Conservation (phyloP, 148 eudicot genomes). For the Hydrangea macrophylla region DNA sequence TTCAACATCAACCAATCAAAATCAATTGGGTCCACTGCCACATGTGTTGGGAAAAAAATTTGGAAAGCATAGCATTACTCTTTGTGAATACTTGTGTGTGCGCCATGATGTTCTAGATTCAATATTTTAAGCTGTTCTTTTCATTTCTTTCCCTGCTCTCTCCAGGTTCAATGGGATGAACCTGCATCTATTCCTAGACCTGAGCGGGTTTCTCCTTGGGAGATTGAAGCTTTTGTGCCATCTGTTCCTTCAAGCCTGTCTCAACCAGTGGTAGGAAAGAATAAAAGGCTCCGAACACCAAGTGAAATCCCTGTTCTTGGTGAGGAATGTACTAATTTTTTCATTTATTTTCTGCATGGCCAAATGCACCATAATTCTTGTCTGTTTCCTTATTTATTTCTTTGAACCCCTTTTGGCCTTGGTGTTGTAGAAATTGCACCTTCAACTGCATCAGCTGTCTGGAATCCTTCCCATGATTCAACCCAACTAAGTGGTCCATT, state of each 20-base stretch:
- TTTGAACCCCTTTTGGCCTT: background rate
- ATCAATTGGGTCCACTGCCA: no score
- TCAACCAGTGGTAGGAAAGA: slow-evolving; percentile 45
- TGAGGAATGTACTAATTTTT: slow-evolving; percentile 23
- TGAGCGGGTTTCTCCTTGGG: slow-evolving; percentile 95
- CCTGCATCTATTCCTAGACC: slow-evolving; percentile 74
- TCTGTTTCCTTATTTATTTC: background rate
- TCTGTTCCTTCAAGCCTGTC: slow-evolving; percentile 37
- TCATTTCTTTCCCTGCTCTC: background rate
- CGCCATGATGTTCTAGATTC: background rate
- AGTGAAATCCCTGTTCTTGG: slow-evolving; percentile 55
- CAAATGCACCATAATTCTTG: background rate
- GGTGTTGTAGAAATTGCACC: slow-evolving; percentile 39
- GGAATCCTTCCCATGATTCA: slow-evolving; percentile 47
- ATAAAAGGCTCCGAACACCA: slow-evolving; percentile 66
- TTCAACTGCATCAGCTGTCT: slow-evolving; percentile 41
- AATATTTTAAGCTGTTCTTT: background rate
- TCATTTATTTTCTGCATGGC: background rate
- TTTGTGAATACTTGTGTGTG: no score
- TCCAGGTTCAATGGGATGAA: slow-evolving; percentile 98
- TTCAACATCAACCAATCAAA: no score
- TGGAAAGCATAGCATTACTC: no score
- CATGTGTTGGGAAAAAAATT: no score
- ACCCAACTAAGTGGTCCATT: slow-evolving; percentile 29
- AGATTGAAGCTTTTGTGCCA: slow-evolving; percentile 77